phyloP scores from a whole-genome alignment of 2,329 filamentous ascomycete species.

The Dothiorella sarmentorum region DNA sequence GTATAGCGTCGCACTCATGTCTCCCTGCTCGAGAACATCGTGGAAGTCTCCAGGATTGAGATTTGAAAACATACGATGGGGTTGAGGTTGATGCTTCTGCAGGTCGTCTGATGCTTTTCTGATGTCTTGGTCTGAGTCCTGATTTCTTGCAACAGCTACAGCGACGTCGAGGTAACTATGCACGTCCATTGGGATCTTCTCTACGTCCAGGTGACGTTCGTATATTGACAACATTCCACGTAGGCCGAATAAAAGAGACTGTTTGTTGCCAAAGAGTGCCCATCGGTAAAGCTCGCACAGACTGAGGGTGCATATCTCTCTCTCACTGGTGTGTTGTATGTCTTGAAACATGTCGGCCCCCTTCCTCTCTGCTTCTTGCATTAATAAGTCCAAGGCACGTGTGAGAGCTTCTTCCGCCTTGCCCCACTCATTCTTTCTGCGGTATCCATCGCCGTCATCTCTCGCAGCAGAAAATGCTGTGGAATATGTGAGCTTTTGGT shows the following conservation, averaged over 20 bases:
- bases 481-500: background rate
- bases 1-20: background rate
- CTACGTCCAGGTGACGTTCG: too few species aligned
- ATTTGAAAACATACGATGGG: too few species aligned
- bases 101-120: too few species aligned
- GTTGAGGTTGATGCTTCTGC: too few species aligned
- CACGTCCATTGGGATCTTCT: too few species aligned
- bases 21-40: too few species aligned
- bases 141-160: too few species aligned
- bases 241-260: background rate
- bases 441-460: background rate
- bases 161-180: too few species aligned
- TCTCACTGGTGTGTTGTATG: background rate
- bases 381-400: background rate
- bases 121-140: too few species aligned
- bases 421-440: background rate
- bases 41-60: too few species aligned
- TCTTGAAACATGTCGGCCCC: too few species aligned
- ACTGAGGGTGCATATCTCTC: background rate
- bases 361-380: background rate
- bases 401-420: background rate
- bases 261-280: background rate
- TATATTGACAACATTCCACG: background rate
- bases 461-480: background rate
- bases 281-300: background rate